A percentile compares a stretch with the other conserved stretches of the same genome.
Evolutionary conservation across 495 filamentous ascomycete species (phyloP).

Genomic region (Cercophora sp.): DNA sequence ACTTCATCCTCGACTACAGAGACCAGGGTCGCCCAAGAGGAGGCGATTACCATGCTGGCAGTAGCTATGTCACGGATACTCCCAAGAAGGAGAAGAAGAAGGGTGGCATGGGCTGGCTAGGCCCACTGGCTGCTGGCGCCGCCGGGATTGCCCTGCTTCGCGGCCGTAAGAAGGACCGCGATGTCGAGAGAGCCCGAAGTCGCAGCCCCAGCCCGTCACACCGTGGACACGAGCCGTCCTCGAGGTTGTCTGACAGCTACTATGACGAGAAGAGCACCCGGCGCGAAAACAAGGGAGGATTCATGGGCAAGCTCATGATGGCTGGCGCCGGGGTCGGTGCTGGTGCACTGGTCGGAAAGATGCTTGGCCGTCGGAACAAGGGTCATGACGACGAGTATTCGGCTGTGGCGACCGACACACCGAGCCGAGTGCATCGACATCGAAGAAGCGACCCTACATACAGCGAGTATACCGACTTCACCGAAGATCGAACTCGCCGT

Average conservation of each 20-base stretch:
- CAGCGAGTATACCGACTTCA: slow-evolving; percentile 48
- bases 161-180: slow-evolving; percentile 38
- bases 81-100: slow-evolving; percentile 33
- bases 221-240: slow-evolving; percentile 41
- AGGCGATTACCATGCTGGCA: slow-evolving; percentile 33
- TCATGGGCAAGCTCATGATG: slow-evolving; percentile 62
- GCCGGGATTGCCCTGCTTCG: slow-evolving; percentile 56
- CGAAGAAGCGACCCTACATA: slow-evolving; percentile 35
- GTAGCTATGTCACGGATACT: slow-evolving; percentile 31
- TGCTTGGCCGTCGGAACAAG: slow-evolving; percentile 56
- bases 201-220: slow-evolving; percentile 30
- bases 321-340: slow-evolving; percentile 65
- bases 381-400: slow-evolving; percentile 59
- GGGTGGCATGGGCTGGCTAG: slow-evolving; percentile 48
- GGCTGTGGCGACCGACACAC: slow-evolving; percentile 50
- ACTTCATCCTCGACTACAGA: slow-evolving; percentile 69
- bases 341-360: slow-evolving; percentile 58
- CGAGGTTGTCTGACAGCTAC: slow-evolving; percentile 47
- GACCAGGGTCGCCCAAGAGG: slow-evolving; percentile 46
- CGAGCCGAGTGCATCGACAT: slow-evolving; percentile 37
- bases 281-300: slow-evolving; percentile 42
- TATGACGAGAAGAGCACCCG: slow-evolving; percentile 55
- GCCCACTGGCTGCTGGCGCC: slow-evolving; percentile 53
- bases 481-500: slow-evolving; percentile 25
- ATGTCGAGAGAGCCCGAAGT: slow-evolving; percentile 32